phyloP scores from a whole-genome alignment of 176 grass and related monocot genomes.

The Musa schizocarpa region DNA sequence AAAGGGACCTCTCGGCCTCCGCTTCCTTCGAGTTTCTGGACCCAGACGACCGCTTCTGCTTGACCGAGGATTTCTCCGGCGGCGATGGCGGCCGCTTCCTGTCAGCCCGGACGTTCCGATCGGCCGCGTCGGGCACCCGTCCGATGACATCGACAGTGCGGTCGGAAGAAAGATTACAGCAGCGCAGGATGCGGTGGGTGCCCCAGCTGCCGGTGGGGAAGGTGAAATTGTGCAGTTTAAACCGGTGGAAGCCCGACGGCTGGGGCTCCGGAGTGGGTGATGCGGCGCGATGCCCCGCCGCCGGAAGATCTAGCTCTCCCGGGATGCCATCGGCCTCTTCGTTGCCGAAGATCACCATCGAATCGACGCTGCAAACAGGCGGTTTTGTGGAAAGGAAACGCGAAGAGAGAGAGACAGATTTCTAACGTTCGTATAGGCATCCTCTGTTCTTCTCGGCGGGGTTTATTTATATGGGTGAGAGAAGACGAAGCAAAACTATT shows the following conservation, averaged over 20 bases:
- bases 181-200: not conserved
- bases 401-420: too few relatives aligned
- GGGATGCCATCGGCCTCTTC: not conserved
- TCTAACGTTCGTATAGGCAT: too few relatives aligned
- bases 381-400: not conserved
- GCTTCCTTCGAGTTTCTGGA: not conserved
- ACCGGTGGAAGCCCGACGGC: not conserved
- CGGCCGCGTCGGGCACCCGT: not conserved
- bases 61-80: not conserved
- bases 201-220: not conserved
- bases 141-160: not conserved
- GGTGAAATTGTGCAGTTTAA: not conserved
- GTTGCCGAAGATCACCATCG: not conserved
- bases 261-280: not conserved
- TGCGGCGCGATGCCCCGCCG: not conserved
- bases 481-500: too few relatives aligned
- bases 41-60: not conserved
- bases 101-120: not conserved
- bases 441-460: not conserved
- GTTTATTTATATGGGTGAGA: too few relatives aligned
- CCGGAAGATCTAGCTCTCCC: not conserved
- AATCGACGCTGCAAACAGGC: not conserved
- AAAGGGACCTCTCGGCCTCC: not conserved
- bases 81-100: not conserved
- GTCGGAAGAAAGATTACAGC: not conserved